Base-by-base conservation (phyloP, 805 yeast genomes). In the Yarrowia porcina region DNA sequence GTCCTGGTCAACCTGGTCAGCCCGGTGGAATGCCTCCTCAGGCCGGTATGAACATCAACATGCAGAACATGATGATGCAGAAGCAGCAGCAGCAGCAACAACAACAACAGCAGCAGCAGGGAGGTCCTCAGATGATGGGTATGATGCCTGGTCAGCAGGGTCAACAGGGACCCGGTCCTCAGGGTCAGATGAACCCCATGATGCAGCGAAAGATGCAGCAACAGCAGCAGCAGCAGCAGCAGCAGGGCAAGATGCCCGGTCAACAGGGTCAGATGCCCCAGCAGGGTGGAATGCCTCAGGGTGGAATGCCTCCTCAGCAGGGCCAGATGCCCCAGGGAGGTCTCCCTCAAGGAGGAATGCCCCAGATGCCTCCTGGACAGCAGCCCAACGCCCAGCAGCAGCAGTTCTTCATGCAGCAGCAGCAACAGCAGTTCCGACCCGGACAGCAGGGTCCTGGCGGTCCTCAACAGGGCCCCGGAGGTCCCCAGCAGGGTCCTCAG, bases 71-170 rank as follows among this genome's bases (percentile, higher is more conserved):
- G 54, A 47, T 47, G 54, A 30, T 30, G 54, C 54, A 44, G 35
- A 11, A 44, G 50, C 33, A 44, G 33, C 49, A 44, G 23, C 47
- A 44, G n/a, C 32, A 44, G 23, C 33, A 44, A 6, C 45, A 41
- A n/a, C 50, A 68, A 47, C 72, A 69, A 64, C 78, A 73, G 49
- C 72, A 68, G 38, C 68, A 61, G 61, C 69, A 61, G 47, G 67
- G 56, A 47, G 61, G 38, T 15, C 63, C 33, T 15, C 41, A 33
- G 49, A 45, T 47, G 61, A 47, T 41, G 56, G 38, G 39, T 12
- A 49, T 49, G 56, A 49, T 49, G 56, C 56, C 56, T 5, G 56
- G 39, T 11, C 52, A 28, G 30, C 39, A 32, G 30, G 39, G 39
- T 27, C 39, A 33, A 27, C 54, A 47, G 50, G 20, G 65, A 36